Percentiles rank a stretch among this genome's conserved stretches.
These are phyloP conservation scores for Fragilaria crotonensis DNA, from an alignment of 108 stramenopile genomes.

Conservation along the genomic window DNA sequence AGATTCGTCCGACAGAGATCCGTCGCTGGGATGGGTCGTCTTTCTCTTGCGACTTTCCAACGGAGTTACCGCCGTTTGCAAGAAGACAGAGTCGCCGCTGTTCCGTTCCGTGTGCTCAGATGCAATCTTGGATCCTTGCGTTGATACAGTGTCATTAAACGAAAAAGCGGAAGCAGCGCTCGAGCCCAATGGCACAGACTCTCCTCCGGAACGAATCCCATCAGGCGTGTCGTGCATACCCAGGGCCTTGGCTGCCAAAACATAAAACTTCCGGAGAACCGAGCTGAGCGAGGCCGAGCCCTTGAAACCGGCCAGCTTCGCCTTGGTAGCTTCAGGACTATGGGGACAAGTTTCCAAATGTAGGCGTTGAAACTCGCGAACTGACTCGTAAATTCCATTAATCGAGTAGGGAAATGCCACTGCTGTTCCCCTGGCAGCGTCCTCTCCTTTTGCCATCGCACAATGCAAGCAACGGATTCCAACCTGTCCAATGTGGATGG, in stretches of 20 bases:
- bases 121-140: not conserved
- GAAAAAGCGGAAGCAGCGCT: conserved; percentile 31
- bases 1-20: not conserved
- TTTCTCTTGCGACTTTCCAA: conserved; percentile 6
- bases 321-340: conserved; percentile 37
- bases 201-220: conserved; percentile 64
- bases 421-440: conserved; percentile 35
- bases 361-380: conserved; percentile 72
- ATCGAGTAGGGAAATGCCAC: conserved; percentile 72
- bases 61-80: conserved; percentile 1
- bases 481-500: conserved; percentile 63
- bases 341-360: conserved; percentile 68
- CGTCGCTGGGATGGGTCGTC: not conserved
- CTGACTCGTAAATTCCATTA: conserved; percentile 74
- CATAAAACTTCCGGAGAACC: conserved; percentile 75
- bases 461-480: conserved; percentile 83
- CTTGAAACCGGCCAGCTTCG: conserved; percentile 35
- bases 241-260: conserved; percentile 64
- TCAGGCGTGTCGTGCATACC: conserved; percentile 63
- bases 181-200: conserved; percentile 27
- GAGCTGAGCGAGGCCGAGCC: conserved; percentile 68
- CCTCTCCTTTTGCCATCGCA: conserved; percentile 23
- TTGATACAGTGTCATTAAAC: not conserved
- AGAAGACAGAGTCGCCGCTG: not conserved
- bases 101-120: not conserved